These are phyloP conservation scores for Massospora cicadina DNA, from an alignment of 371 early-diverging fungal species.

Conservation along the genomic window DNA sequence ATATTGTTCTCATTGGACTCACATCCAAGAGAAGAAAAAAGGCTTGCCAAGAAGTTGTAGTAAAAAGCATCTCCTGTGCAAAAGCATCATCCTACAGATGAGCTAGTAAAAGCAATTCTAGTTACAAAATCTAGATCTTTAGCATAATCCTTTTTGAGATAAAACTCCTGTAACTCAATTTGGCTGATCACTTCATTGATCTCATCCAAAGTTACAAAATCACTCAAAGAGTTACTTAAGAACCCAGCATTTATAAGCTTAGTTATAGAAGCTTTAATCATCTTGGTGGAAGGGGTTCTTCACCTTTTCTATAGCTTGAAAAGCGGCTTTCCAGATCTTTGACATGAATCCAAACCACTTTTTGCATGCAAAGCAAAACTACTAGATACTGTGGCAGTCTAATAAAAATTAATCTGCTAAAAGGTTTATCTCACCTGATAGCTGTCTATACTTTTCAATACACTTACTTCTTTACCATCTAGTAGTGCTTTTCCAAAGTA, in stretches of 20 bases:
- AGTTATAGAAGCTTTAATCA: neutral
- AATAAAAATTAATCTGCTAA: neutral
- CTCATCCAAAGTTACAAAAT: neutral
- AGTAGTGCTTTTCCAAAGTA: conserved; percentile 2
- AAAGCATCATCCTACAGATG: neutral
- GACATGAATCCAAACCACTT: conserved; percentile 1
- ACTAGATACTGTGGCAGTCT: neutral
- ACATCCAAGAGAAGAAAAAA: neutral
- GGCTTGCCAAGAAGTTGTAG: neutral
- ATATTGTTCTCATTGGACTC: neutral
- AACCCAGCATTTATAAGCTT: neutral
- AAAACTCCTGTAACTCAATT: neutral
- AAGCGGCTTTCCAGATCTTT: neutral
- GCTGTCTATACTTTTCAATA: neutral
- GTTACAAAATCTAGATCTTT: neutral
- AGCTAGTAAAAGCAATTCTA: neutral
- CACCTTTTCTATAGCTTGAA: neutral
- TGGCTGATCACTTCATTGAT: neutral
- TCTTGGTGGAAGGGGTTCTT: neutral
- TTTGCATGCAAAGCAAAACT: conserved; percentile 1
- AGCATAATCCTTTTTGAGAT: neutral
- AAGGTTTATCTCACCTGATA: conserved; percentile 2
- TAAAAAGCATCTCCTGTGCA: neutral
- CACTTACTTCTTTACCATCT: neutral
- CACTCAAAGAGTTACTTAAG: neutral